Base-by-base conservation (phyloP, 495 filamentous ascomycete genomes). In the Xylaria grammica region DNA sequence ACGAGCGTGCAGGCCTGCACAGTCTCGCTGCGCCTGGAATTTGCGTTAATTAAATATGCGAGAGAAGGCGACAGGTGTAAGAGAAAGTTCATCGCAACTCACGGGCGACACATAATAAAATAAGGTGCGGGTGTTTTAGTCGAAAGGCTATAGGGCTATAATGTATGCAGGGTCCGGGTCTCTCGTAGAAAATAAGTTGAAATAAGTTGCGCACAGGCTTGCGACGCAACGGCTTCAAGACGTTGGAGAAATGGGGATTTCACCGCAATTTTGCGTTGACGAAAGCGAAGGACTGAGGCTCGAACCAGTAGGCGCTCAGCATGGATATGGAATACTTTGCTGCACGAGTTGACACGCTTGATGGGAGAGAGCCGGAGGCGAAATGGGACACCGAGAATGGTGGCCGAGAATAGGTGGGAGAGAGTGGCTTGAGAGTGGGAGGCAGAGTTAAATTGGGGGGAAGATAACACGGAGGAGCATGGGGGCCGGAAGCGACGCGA, bases 401-500 rank as follows among this genome's bases (percentile, higher is more conserved):
- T 40, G 52, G 52, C 34, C 6, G 34, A 6, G 34, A 36, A 36
- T 6, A 36, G 34, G 34, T 11, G 34, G 34, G 6, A 36, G 34
- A 36, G 11, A 26, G 52, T 13, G 50, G 36, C 34, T 17, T 20
- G 8, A n/a, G 19, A 6, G 60, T 48, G 45, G 50, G 61, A 54
- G 24, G 53, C 62, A 57, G 13, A 52, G 61, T 57, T 65, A 36
- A 66, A 32, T 48, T 49, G 56, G 68, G 60, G 65, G 63, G n/a
- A 51, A 53, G 46, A 40, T 15, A 27, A 63, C 65, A 60, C 67
- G 11, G 11, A 63, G 66, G 60, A 53, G 54, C 26, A 51, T 60
- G 52, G 29, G 36, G 40, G 49, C 24, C 32, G 46, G 54, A 30
- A 54, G 59, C 11, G 27, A 73, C 71, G 71, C 71, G 71, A 63